These are phyloP conservation scores for Fomitopsis schrenkii DNA, from an alignment of 1,284 basidiomycete genomes.

Conservation along the genomic window DNA sequence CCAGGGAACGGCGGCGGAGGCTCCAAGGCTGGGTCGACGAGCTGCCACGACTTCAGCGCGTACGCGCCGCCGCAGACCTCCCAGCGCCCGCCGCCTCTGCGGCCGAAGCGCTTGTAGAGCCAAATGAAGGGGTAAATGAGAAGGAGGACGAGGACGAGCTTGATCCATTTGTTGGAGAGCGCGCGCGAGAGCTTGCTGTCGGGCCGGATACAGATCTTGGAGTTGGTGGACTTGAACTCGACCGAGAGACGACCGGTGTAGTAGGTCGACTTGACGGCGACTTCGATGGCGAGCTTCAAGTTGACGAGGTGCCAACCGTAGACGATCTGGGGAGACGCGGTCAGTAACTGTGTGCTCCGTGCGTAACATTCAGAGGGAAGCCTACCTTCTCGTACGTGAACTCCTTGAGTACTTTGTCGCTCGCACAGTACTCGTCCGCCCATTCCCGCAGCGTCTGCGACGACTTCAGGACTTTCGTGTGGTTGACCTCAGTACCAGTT, in stretches of 20 bases:
- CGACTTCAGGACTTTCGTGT: constrained; percentile 32
- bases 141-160: constrained; percentile 57
- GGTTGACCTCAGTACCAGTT: not conserved
- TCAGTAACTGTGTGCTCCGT: not conserved
- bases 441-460: constrained; percentile 58
- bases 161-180: constrained; percentile 62
- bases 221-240: constrained; percentile 38
- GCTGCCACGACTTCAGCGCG: constrained; percentile 47
- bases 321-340: constrained; percentile 35
- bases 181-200: constrained; percentile 55
- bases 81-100: constrained; percentile 61
- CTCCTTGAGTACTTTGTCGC: constrained; percentile 58
- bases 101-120: constrained; percentile 62
- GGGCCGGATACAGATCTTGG: constrained; percentile 55
- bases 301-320: constrained; percentile 69
- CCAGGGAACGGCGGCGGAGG: constrained; percentile 18
- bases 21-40: constrained; percentile 27
- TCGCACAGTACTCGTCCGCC: constrained; percentile 68
- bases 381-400: constrained; percentile 58
- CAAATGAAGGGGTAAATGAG: constrained; percentile 72
- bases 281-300: constrained; percentile 48
- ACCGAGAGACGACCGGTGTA: constrained; percentile 53
- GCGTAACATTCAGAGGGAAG: too few relatives aligned
- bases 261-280: constrained; percentile 41
- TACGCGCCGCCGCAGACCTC: constrained; percentile 66